Evolutionary conservation across 2,329 filamentous ascomycete species (phyloP), one percentile per base, ranked within the genome.

Genomic region (Penicillium oxalicum): DNA sequence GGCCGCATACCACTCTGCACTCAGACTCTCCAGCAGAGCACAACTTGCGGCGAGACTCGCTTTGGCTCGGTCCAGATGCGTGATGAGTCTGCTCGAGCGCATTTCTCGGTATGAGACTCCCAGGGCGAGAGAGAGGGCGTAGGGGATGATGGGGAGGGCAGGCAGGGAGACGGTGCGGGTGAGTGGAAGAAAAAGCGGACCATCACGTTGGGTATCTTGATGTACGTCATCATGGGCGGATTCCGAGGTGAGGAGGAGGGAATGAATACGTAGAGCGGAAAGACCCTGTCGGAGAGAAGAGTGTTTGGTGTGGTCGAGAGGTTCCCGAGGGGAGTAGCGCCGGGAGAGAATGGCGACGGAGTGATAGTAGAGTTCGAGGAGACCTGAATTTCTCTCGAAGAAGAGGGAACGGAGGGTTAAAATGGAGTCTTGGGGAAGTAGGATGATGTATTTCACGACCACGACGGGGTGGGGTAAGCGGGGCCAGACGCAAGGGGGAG

Each of bases 71-170:
- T 68, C 60, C 34, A 61, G 58, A 45, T 70, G 64, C 9, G 64
- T 68, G 44, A 66, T 73, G 8, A 78, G 63, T 44, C 71, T 75
- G 48, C 75, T 74, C 43, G 75, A 74, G 25, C 79, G 77, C 39
- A 79, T 73, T 48, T 80, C 75, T 12, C 78, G 75, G 56, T 82
- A 81, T 2, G 77, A 75, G 1, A 81, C 77, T 2, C 76, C 76
- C 51, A 81, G 70, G 3, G 77, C 77, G 5, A 82, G 67, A 1
- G 77, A 74, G 13, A 81, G 69, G 4, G 77, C 75, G 54, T 81
- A 82, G 3, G 78, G 77, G 11, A 81, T 70, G 4, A 81, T 69
- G 1, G 79, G 78, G 4, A 81, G 63, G 0, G 77, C 29, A 76
- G 25, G 77, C 71, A 1, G 81, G 65, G 9, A 69, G 59, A 18